phyloP scores from a whole-genome alignment of 306 rosid genomes.

The Prosopis cineraria region DNA sequence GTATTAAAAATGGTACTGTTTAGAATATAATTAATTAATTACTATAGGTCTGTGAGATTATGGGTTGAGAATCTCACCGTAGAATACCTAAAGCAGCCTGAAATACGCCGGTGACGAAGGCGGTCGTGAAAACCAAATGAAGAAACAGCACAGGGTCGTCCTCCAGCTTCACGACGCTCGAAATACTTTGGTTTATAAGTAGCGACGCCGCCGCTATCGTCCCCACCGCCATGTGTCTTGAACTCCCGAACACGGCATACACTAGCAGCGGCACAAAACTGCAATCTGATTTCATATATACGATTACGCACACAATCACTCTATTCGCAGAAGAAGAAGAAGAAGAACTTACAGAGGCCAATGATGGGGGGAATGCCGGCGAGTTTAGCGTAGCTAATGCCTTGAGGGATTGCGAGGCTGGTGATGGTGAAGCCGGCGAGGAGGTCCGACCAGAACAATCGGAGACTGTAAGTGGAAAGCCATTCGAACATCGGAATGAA shows the following conservation, averaged over 20 bases:
- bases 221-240: conserved; percentile 89
- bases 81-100: conserved; percentile 66
- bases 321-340: too few relatives aligned
- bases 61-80: too few relatives aligned
- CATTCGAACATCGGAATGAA: conserved; percentile 59
- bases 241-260: conserved; percentile 60
- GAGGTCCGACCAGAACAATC: conserved; percentile 43
- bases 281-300: conserved; percentile 35
- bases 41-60: too few relatives aligned
- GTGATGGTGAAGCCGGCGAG: conserved; percentile 70
- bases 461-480: conserved; percentile 54
- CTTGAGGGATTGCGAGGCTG: conserved; percentile 70
- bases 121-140: conserved; percentile 66
- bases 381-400: conserved; percentile 70
- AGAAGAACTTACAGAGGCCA: conserved; percentile 73
- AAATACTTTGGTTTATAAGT: conserved; percentile 53
- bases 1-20: too few relatives aligned
- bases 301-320: too few relatives aligned
- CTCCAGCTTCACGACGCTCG: conserved; percentile 41
- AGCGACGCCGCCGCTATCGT: conserved; percentile 77
- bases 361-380: conserved; percentile 55
- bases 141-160: conserved; percentile 52
- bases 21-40: too few relatives aligned
- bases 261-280: conserved; percentile 62
- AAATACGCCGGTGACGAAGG: conserved; percentile 65